Evolutionary conservation across 306 rosid genomes (phyloP).

Genomic region (Corylus avellana): DNA sequence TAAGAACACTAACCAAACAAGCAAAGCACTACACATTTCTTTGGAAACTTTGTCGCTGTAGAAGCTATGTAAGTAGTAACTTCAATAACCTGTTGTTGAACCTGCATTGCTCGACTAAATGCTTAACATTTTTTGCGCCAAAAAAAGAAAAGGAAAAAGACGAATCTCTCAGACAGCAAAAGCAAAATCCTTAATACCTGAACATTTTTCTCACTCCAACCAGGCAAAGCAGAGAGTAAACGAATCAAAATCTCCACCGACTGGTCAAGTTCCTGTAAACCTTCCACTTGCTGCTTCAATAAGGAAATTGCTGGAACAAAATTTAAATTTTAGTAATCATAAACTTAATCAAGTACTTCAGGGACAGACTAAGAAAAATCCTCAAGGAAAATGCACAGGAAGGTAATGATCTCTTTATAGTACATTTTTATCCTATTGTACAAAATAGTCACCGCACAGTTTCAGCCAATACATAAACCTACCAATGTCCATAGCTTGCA

Average conservation of each 20-base stretch:
- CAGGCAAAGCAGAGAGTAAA: constrained; percentile 84
- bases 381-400: neutral
- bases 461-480: neutral
- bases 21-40: constrained; percentile 93
- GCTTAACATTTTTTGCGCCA: constrained; percentile 7
- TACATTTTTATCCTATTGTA: neutral
- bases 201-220: constrained; percentile 99
- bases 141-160: constrained; percentile 18
- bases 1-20: constrained; percentile 67
- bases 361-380: constrained; percentile 14
- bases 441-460: neutral
- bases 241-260: constrained; percentile 81
- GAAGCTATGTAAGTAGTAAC: constrained; percentile 71
- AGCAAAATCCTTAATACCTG: constrained; percentile 58
- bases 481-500: neutral
- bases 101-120: constrained; percentile 55
- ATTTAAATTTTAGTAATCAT: constrained; percentile 21
- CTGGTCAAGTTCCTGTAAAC: constrained; percentile 61
- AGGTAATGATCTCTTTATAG: neutral
- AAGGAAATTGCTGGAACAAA: constrained; percentile 79
- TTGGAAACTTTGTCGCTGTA: constrained; percentile 73
- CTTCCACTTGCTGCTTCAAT: constrained; percentile 82
- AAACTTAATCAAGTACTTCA: constrained; percentile 15
- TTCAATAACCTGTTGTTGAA: constrained; percentile 97
- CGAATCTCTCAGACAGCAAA: constrained; percentile 16